These are phyloP conservation scores for Yarrowia osloensis DNA, from an alignment of 805 yeast species.

Conservation along the genomic window DNA sequence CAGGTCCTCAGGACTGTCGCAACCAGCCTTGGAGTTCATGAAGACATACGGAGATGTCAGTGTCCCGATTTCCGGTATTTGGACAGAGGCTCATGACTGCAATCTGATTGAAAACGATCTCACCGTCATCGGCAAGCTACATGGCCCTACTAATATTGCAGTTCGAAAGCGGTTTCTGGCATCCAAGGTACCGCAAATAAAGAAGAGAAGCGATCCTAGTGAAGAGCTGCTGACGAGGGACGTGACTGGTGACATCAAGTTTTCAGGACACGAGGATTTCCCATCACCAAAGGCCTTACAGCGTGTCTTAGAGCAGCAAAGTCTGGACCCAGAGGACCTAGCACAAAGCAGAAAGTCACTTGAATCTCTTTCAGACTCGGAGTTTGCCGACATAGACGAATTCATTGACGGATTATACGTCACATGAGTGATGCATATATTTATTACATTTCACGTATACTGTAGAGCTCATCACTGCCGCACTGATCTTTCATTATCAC, in stretches of 20 bases:
- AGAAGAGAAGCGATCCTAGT: not conserved
- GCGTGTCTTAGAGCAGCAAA: not conserved
- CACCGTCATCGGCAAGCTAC: not conserved
- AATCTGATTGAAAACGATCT: not conserved
- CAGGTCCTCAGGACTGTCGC: not conserved
- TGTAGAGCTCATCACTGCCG: not conserved
- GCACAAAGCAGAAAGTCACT: not conserved
- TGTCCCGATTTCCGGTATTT: not conserved
- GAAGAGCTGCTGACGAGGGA: not conserved
- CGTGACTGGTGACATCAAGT: not conserved
- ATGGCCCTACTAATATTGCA: not conserved
- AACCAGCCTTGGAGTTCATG: conserved; percentile 1
- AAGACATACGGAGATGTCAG: not conserved
- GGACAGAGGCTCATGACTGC: not conserved
- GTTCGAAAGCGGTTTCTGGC: not conserved
- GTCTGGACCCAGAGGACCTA: not conserved
- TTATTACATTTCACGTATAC: not conserved
- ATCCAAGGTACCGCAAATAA: not conserved
- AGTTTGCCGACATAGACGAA: not conserved
- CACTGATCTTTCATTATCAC: no score
- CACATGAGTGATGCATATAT: no score
- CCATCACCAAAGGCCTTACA: not conserved
- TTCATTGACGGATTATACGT: not conserved
- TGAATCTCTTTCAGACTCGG: not conserved
- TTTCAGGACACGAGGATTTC: not conserved